These are phyloP conservation scores for Mrakia blollopis DNA, from an alignment of 768 basidiomycete species.

Conservation along the genomic window DNA sequence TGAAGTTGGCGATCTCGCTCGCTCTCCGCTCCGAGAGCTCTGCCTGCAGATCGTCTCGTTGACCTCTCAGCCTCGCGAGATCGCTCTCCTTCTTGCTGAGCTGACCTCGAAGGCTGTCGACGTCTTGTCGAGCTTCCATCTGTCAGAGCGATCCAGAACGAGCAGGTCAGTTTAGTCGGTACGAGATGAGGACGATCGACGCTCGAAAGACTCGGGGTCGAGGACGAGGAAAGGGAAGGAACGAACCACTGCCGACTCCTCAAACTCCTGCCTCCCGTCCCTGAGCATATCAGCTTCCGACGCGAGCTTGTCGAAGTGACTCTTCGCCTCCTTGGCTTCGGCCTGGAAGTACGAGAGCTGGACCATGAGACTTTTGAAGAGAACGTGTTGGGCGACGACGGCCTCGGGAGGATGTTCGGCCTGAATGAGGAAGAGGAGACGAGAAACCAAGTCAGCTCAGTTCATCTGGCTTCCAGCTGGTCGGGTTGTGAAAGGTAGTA, in stretches of 20 bases:
- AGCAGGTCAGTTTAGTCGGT: too few relatives aligned
- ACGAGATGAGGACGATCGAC: not conserved
- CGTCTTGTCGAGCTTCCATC: constrained; percentile 38
- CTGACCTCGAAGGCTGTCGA: constrained; percentile 49
- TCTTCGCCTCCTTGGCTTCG: constrained; percentile 48
- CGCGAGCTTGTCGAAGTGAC: constrained; percentile 42
- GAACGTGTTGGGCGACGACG: constrained; percentile 37
- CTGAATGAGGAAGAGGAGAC: constrained; percentile 6
- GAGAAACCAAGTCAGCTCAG: not conserved
- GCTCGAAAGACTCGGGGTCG: not conserved
- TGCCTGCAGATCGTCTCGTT: constrained; percentile 54
- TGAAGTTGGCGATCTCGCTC: constrained; percentile 57
- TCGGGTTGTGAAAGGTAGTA: not conserved
- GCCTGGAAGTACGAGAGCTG: constrained; percentile 54
- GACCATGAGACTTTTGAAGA: constrained; percentile 57
- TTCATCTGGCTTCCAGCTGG: not conserved
- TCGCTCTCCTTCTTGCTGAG: constrained; percentile 43
- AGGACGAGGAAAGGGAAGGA: not conserved
- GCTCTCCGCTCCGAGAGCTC: constrained; percentile 63
- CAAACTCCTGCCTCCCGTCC: constrained; percentile 35
- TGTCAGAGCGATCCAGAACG: too few relatives aligned
- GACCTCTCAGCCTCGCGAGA: constrained; percentile 44
- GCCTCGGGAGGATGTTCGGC: constrained; percentile 39
- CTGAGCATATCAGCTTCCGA: constrained; percentile 39
- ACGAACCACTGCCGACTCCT: constrained; percentile 33